Percentiles rank a stretch among this genome's conserved stretches.
Evolutionary conservation across 202 grass and related monocot genomes (phyloP).

Genomic region (Bolboschoenoplectus hybrid): DNA sequence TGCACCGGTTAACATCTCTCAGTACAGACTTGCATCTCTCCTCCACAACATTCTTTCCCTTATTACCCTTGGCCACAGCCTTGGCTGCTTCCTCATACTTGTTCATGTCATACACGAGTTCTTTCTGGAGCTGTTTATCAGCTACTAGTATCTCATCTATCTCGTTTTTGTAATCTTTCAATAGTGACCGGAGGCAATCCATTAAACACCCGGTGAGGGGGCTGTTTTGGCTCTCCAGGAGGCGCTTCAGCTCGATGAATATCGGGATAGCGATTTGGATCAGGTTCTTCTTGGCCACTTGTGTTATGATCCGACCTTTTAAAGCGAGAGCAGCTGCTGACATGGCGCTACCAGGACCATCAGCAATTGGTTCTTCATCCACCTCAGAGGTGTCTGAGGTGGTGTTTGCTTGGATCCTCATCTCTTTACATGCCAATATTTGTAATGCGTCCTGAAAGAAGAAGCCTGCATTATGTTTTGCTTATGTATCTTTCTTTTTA

Average conservation of each 20-base stretch:
- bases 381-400: conserved; percentile 61
- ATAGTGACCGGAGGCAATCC: conserved; percentile 72
- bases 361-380: conserved; percentile 63
- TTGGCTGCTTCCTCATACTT: conserved; percentile 58
- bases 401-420: conserved; percentile 86
- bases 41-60: conserved; percentile 47
- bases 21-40: conserved; percentile 60
- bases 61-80: conserved; percentile 39
- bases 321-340: conserved; percentile 47
- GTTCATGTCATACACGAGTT: conserved; percentile 93
- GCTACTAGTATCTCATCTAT: conserved; percentile 91
- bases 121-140: conserved; percentile 86
- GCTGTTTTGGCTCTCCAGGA: conserved; percentile 88
- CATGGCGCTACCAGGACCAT: conserved; percentile 39
- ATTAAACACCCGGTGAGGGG: conserved; percentile 80
- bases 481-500: neutral
- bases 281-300: conserved; percentile 93
- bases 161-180: conserved; percentile 97
- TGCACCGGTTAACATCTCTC: conserved; percentile 67
- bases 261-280: conserved; percentile 88
- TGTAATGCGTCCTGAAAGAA: conserved; percentile 76
- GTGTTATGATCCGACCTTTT: conserved; percentile 73
- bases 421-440: conserved; percentile 91
- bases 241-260: conserved; percentile 87
- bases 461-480: conserved; percentile 21